Evolutionary conservation across 441 rosid species (phyloP), one percentile per base, ranked within the genome.

Genomic region (Croton setiger): DNA sequence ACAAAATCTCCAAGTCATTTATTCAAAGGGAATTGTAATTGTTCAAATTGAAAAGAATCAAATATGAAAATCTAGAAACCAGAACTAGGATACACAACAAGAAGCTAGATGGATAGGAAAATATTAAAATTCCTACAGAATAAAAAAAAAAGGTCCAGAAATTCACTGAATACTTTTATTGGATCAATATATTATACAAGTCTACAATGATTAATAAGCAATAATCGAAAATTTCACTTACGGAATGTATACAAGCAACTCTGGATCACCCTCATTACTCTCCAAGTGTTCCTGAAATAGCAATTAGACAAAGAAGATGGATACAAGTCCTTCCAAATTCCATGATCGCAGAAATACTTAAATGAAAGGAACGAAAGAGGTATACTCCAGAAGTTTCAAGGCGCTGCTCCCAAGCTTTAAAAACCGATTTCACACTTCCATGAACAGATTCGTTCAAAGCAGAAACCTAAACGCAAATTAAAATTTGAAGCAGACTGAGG

Each of bases 241-340:
- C 99, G 98, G 98, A 66, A 95, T 81, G 78, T 79, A 92, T 51
- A 95, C 91, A 74, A 95, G 95, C 68, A 95, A 80, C 80, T 95
- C 99, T 21, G 99, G 97, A 76, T 95, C 99, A 49, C 92, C 98
- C 31, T 92, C 96, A 73, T 88, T 95, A 85, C 98, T 95, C 76
- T 87, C 93, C 95, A 95, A 80, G 84, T 76, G 81, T 69, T 81
- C 98, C 99, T 95, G 85, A 57, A 68, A 64, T 72, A 27, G 31
- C 31, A 27, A 27, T 27, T 27, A 27, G 31, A 1, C 31, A 27
- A 27, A 27, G 2, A 27, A 27, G 31, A 27, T 1, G 2, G 2
- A 27, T 27, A 27, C 31, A 2, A 0, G 31, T 1, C 31, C 2
- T 27, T 27, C 31, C 31, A 27, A 27, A 27, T 27, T 27, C 2